Evolutionary conservation across 495 filamentous ascomycete species (phyloP), one percentile per base, ranked within the genome.

Genomic region (Penicillium maclennaniae): DNA sequence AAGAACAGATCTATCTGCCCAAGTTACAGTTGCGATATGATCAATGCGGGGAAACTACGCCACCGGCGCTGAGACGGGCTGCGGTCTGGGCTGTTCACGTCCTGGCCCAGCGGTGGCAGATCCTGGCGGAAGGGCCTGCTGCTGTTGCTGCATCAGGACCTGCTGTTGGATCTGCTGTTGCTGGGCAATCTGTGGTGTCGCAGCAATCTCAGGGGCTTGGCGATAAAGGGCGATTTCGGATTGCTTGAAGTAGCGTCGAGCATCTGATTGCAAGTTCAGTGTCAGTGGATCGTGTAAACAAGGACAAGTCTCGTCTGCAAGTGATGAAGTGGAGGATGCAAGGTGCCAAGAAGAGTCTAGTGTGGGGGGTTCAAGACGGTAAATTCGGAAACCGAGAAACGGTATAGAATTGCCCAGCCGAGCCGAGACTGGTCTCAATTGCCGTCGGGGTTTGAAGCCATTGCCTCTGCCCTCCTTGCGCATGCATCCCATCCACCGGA

Each of bases 201-300:
- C 55, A 49, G 74, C 71, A 55, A 76, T 75, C 53, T 81, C 92
- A 27, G 93, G 93, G 20, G 91, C 85, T 79, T 97, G 93, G 49
- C 95, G 87, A 77, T 88, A 97, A 43, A 99, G 87, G 50, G 96
- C 90, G 66, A 99, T 99, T 73, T 99, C 93, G 47, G 91, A 96
- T 72, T 99, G 93, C 68, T 99, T 99, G 78, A 99, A 99, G 74
- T 99, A 99, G 54, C 93, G 84, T 58, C 93, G 80, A 39, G 95
- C 95, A 68, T 99, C 93, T 95, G 62, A 7, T 43, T 48, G 31
- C 49, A 25, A 23, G 31, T 2, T 41, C 28, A 46, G 27, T 38
- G 46, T 40, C 42, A 42, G 54, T 54, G 44, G 50, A 36, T 34
- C 37, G 43, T 42, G 20, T 25, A 28, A 17, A 45, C 40, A 37